A percentile compares a stretch with the other conserved stretches of the same genome.
phyloP scores from a whole-genome alignment of 1,284 basidiomycete species.

The Leucoagaricus sp. region DNA sequence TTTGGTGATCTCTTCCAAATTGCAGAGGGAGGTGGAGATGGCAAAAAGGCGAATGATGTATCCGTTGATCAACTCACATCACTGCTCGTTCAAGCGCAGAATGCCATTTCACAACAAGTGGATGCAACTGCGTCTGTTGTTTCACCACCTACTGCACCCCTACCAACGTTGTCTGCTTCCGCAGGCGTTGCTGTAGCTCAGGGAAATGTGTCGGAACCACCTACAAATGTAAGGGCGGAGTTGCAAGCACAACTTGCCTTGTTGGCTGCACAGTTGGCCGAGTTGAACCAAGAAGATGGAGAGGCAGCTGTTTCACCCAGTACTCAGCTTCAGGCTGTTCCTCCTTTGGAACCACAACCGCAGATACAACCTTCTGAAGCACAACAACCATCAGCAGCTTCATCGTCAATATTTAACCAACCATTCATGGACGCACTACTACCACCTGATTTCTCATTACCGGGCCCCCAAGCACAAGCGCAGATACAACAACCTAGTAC shows the following conservation, averaged over 20 bases:
- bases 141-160: neutral
- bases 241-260: conserved; percentile 65
- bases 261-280: conserved; percentile 62
- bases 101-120: conserved; percentile 5
- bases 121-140: neutral
- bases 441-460: neutral
- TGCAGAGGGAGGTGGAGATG: conserved; percentile 31
- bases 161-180: conserved; percentile 2
- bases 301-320: neutral
- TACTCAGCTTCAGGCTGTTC: neutral
- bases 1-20: conserved; percentile 54
- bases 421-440: conserved; percentile 3
- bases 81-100: conserved; percentile 13
- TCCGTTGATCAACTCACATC: conserved; percentile 15
- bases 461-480: neutral
- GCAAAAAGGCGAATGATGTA: conserved; percentile 21
- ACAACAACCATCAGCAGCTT: neutral
- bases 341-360: too few relatives aligned
- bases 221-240: conserved; percentile 47
- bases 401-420: neutral
- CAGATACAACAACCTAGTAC: neutral
- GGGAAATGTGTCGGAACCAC: neutral
- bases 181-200: conserved; percentile 7
- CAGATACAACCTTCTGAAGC: neutral
- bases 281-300: conserved; percentile 38